Conservation (phyloP, 2,329 filamentous ascomycete species). For the Cercospora brassicicola region DNA sequence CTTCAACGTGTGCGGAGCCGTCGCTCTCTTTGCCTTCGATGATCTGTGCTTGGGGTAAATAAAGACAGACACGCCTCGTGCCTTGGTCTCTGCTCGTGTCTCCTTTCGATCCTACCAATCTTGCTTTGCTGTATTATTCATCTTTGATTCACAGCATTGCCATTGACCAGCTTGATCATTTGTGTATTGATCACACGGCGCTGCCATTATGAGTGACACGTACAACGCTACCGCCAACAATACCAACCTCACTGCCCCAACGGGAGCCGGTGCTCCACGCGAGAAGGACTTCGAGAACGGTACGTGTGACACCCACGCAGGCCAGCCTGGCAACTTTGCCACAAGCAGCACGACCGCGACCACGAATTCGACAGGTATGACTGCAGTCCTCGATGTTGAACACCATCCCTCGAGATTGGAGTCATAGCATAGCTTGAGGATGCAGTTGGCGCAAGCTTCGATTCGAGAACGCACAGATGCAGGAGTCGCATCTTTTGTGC, state of each 20-base stretch:
- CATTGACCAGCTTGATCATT: background rate
- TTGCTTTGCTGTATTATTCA: constrained; percentile 4
- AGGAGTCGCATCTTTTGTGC: background rate
- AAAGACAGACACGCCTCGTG: constrained; percentile 14
- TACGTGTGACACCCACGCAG: constrained; percentile 17
- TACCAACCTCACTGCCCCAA: constrained; percentile 30
- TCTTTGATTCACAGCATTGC: constrained; percentile 4
- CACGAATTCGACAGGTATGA: constrained; percentile 1
- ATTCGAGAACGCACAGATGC: background rate
- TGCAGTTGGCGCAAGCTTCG: background rate
- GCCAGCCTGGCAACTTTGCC: background rate
- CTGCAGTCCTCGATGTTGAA: constrained; percentile 6
- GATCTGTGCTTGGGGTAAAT: constrained; percentile 20
- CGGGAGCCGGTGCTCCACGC: constrained; percentile 32
- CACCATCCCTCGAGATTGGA: constrained; percentile 6
- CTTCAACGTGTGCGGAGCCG: constrained; percentile 20
- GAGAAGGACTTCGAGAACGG: constrained; percentile 50
- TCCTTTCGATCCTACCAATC: constrained; percentile 12
- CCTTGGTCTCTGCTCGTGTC: constrained; percentile 10
- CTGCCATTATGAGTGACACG: constrained; percentile 18
- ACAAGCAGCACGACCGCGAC: background rate
- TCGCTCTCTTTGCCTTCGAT: background rate
- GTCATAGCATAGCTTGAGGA: background rate
- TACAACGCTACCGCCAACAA: constrained; percentile 34
- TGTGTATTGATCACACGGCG: background rate